These are phyloP conservation scores for Manihot esculenta DNA, from an alignment of 441 rosid species.

Conservation along the genomic window DNA sequence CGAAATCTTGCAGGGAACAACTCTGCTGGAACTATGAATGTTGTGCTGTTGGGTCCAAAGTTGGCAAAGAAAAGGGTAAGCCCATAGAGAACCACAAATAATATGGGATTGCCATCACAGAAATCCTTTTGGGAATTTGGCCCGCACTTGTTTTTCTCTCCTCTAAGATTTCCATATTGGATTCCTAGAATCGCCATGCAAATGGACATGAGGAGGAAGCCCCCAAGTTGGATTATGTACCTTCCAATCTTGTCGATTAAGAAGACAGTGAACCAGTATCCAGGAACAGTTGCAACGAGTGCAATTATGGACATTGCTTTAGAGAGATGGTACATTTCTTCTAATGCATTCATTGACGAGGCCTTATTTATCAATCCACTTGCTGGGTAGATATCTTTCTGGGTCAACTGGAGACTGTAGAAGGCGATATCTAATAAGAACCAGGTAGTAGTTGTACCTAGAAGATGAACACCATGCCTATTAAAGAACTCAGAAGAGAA, in stretches of 20 bases:
- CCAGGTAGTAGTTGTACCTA: constrained; percentile 17
- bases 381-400: constrained; percentile 10
- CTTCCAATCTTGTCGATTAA: constrained; percentile 14
- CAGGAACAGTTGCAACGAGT: constrained; percentile 11
- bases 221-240: constrained; percentile 10
- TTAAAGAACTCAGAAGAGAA: constrained; percentile 8
- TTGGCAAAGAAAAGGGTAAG: constrained; percentile 62
- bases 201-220: constrained; percentile 36
- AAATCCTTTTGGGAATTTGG: constrained; percentile 14
- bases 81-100: constrained; percentile 45
- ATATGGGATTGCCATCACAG: constrained; percentile 27
- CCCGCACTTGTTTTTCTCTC: constrained; percentile 4
- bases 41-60: constrained; percentile 71
- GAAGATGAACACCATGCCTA: constrained; percentile 10
- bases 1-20: constrained; percentile 61
- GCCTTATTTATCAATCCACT: constrained; percentile 13
- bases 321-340: constrained; percentile 12
- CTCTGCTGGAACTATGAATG: constrained; percentile 69
- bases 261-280: constrained; percentile 18
- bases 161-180: constrained; percentile 35
- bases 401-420: constrained; percentile 6
- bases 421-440: constrained; percentile 13
- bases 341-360: constrained; percentile 11
- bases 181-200: constrained; percentile 47
- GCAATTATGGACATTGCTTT: constrained; percentile 13